A percentile compares a stretch with the other conserved stretches of the same genome.
These are phyloP conservation scores for Talaromyces ruber DNA, from an alignment of 495 filamentous ascomycete species.

Conservation along the genomic window DNA sequence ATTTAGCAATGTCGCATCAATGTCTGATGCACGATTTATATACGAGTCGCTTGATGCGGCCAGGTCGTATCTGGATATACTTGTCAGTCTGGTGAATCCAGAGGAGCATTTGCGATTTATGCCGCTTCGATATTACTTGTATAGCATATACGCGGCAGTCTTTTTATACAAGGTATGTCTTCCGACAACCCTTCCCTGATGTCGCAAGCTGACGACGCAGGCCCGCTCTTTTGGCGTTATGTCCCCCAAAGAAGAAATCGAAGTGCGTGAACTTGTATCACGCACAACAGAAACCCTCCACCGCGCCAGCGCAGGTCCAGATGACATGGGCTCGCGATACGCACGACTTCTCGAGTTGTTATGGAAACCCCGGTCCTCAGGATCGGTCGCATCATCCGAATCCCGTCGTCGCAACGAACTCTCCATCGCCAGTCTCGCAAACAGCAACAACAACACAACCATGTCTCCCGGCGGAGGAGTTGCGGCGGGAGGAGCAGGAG, in stretches of 20 bases:
- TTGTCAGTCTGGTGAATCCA: constrained; percentile 46
- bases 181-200: neutral
- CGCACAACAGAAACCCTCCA: constrained; percentile 42
- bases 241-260: constrained; percentile 39
- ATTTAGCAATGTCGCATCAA: constrained; percentile 45
- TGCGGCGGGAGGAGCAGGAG: neutral
- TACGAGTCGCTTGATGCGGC: constrained; percentile 57
- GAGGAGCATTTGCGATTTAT: constrained; percentile 49
- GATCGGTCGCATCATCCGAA: constrained; percentile 16
- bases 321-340: constrained; percentile 48
- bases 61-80: constrained; percentile 46
- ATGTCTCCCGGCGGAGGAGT: neutral
- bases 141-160: constrained; percentile 48
- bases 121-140: constrained; percentile 50
- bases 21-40: constrained; percentile 54
- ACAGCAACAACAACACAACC: neutral
- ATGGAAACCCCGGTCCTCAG: constrained; percentile 28
- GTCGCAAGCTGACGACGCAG: constrained; percentile 5
- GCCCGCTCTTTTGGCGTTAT: constrained; percentile 50
- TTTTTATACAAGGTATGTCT: constrained; percentile 43
- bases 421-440: constrained; percentile 3
- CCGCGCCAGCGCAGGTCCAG: constrained; percentile 42
- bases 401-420: constrained; percentile 17
- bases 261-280: constrained; percentile 42
- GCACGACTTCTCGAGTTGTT: constrained; percentile 45